phyloP scores from a whole-genome alignment of 1,284 basidiomycete genomes.

The Trichosporon sp. region DNA sequence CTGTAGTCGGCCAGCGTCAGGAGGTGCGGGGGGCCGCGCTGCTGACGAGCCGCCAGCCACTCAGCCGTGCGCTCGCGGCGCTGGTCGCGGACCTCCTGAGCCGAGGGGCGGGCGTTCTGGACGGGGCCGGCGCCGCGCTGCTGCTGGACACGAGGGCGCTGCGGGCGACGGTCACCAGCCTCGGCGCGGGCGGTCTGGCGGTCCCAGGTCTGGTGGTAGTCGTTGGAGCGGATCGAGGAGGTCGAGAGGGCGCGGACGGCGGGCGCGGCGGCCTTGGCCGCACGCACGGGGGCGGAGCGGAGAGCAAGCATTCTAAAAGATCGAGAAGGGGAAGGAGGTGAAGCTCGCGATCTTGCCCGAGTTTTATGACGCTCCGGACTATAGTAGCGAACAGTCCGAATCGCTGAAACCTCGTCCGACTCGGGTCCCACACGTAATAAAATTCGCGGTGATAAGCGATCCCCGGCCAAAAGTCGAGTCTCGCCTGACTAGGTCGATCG shows the following conservation, averaged over 20 bases:
- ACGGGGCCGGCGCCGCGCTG: background rate
- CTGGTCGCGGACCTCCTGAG: background rate
- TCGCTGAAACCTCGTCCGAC: background rate
- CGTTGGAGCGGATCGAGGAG: background rate
- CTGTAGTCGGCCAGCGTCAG: conserved; percentile 54
- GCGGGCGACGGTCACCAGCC: conserved; percentile 4
- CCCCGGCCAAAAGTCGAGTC: conserved; percentile 11
- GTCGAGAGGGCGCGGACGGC: conserved; percentile 14
- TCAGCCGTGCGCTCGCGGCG: background rate
- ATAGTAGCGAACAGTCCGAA: background rate
- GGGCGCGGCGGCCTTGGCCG: background rate
- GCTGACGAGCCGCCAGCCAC: background rate
- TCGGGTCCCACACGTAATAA: conserved; percentile 21
- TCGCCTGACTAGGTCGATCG: background rate
- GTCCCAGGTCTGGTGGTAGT: conserved; percentile 3
- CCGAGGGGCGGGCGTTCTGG: too few relatives aligned
- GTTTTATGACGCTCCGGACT: background rate
- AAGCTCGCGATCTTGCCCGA: background rate
- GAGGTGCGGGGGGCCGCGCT: conserved; percentile 40
- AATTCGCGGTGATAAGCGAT: background rate
- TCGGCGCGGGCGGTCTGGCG: conserved; percentile 5
- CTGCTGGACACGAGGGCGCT: background rate
- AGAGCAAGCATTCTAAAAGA: conserved; percentile 10
- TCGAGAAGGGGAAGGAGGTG: background rate
- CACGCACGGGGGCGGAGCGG: conserved; percentile 5